A percentile compares a stretch with the other conserved stretches of the same genome.
Evolutionary conservation across 352 stramenopile species (phyloP).

Genomic region (Phytophthora constricta): DNA sequence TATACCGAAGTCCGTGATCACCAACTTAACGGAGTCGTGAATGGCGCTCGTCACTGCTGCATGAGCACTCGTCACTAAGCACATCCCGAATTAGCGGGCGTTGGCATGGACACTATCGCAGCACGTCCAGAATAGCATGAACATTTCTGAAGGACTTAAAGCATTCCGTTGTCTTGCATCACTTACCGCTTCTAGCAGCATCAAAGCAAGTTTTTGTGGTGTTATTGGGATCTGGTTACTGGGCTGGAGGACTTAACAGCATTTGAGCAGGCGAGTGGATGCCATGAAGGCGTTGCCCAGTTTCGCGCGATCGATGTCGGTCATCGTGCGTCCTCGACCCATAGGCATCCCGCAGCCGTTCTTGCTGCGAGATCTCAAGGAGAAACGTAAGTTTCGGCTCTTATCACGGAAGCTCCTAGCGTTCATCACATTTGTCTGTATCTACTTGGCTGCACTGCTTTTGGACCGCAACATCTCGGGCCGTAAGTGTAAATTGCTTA

Average conservation of each 20-base stretch:
- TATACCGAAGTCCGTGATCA: no score
- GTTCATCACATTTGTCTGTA: slow-evolving; percentile 71
- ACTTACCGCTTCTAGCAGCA: no score
- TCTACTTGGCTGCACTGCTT: slow-evolving; percentile 67
- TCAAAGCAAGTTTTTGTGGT: background rate
- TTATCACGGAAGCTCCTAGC: slow-evolving; percentile 66
- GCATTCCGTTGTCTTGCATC: background rate
- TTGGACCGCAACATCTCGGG: slow-evolving; percentile 77
- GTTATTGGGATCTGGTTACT: background rate
- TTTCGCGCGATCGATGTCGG: slow-evolving; percentile 40
- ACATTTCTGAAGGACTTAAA: no score
- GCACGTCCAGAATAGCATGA: background rate
- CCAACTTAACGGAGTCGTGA: no score
- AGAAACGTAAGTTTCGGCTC: slow-evolving; percentile 75
- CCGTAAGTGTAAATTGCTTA: slow-evolving; percentile 42
- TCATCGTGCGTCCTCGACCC: slow-evolving; percentile 17
- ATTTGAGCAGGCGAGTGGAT: slow-evolving; percentile 3
- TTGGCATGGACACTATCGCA: no score
- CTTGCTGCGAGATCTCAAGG: slow-evolving; percentile 63
- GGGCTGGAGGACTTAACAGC: no score
- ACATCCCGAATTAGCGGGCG: background rate
- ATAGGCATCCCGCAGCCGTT: slow-evolving; percentile 55
- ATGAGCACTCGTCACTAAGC: no score
- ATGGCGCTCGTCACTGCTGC: background rate
- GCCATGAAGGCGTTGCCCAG: slow-evolving; percentile 53